These are phyloP conservation scores for Suzukiozyma palmioleophila DNA, from an alignment of 1,139 yeast genomes.

Conservation along the genomic window DNA sequence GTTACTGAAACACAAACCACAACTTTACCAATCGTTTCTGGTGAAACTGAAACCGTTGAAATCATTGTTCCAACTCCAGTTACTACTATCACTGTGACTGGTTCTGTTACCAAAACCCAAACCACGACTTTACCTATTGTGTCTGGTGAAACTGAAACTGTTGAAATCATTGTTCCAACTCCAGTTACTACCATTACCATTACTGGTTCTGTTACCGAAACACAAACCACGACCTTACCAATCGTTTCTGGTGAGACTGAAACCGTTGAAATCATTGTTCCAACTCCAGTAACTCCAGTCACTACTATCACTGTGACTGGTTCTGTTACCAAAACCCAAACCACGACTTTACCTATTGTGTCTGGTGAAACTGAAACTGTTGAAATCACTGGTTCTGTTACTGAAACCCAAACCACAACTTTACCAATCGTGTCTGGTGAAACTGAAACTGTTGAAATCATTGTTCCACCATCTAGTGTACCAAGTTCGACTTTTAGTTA, in stretches of 20 bases:
- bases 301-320: conserved; percentile 10
- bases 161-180: conserved; percentile 4
- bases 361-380: conserved; percentile 12
- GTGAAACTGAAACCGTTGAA: conserved; percentile 16
- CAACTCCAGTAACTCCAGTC: conserved; percentile 5
- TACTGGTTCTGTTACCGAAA: conserved; percentile 9
- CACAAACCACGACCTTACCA: conserved; percentile 1
- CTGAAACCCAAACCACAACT: conserved; percentile 3
- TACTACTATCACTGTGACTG: conserved; percentile 11
- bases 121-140: conserved; percentile 6
- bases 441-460: conserved; percentile 13
- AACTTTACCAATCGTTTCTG: conserved; percentile 9
- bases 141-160: conserved; percentile 11
- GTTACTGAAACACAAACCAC: conserved; percentile 5
- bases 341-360: conserved; percentile 8
- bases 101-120: conserved; percentile 4
- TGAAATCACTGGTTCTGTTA: conserved; percentile 4
- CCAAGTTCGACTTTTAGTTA: not conserved
- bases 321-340: conserved; percentile 10
- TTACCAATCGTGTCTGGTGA: conserved; percentile 6
- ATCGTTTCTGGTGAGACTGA: conserved; percentile 1
- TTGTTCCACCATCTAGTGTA: conserved; percentile 14
- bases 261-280: conserved; percentile 3
- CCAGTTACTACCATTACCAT: conserved; percentile 10
- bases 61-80: conserved; percentile 14